Evolutionary conservation across 2,329 filamentous ascomycete species (phyloP), one percentile per base, ranked within the genome.

Genomic region (Sporothrix curviconia): DNA sequence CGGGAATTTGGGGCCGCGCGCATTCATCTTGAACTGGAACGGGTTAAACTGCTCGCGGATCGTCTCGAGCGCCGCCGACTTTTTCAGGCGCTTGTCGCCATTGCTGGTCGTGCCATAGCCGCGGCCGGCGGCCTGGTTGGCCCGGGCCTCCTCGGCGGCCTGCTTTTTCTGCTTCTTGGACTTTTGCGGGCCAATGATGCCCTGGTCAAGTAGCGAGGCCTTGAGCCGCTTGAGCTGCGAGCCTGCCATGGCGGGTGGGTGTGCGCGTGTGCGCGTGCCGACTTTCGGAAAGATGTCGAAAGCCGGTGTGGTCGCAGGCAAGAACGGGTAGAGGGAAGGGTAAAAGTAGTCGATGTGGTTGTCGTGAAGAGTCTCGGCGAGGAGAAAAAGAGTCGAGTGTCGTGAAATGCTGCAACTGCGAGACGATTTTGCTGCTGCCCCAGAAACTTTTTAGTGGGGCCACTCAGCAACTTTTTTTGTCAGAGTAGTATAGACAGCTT

Each of bases 21-120:
- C 79, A 40, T 87, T 84, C 59, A 88, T 84, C 72, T 95, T 95
- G 70, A 96, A 83, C 69, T 99, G 94, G 72, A 99, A 99, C 0
- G 94, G 94, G 70, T 99, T 99, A 81, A 97, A 97, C 64, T 92
- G 87, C 67, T 97, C 92, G 68, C 94, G 87, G 69, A 99, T 96
- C 58, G 83, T 84, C 65, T 89, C 85, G 61, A 99, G 79, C 15
- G 91, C 89, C 57, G 84, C 86, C 67, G 87, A 83, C 68, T 87
- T 84, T 69, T 90, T 84, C 25, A 90, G 80, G 60, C 89, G 85
- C 72, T 90, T 89, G 66, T 92, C 86, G 61, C 81, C 83, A 40
- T 56, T 58, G 22, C 51, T 49, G 61, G 78, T 28, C 46, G 46
- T 40, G 28, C 55, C 28, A n/a, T 46, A 15, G 28, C 32, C 83